Percentiles rank a stretch among this genome's conserved stretches.
These are phyloP conservation scores for Xerocomus potaroensis DNA, from an alignment of 768 basidiomycete genomes.

Conservation along the genomic window DNA sequence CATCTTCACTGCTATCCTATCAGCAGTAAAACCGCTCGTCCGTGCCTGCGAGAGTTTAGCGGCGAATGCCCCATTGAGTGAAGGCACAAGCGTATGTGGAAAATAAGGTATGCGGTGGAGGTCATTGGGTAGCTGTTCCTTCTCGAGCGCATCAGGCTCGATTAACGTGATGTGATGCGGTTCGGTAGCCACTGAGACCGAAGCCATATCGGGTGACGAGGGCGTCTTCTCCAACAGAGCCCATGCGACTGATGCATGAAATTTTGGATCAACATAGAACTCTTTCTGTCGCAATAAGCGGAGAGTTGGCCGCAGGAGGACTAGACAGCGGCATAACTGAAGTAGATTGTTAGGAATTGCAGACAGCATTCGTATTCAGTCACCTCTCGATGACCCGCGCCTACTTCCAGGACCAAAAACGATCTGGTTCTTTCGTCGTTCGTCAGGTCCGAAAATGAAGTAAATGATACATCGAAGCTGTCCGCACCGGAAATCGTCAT, in stretches of 20 bases:
- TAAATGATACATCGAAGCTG: conserved; percentile 74
- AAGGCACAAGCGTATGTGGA: conserved; percentile 42
- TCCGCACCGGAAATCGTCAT: conserved; percentile 6
- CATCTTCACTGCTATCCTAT: conserved; percentile 58
- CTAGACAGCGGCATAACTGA: conserved; percentile 57
- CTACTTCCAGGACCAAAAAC: conserved; percentile 78
- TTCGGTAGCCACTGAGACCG: background rate
- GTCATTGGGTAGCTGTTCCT: conserved; percentile 8
- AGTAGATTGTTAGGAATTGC: conserved; percentile 16
- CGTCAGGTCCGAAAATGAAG: conserved; percentile 60
- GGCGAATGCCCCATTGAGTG: conserved; percentile 49
- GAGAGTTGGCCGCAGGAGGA: conserved; percentile 56
- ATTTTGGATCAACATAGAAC: conserved; percentile 78
- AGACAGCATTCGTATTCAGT: conserved; percentile 8
- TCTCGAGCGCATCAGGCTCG: conserved; percentile 1
- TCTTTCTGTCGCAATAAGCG: conserved; percentile 62
- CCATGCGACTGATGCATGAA: conserved; percentile 91
- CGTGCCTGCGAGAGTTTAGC: conserved; percentile 36
- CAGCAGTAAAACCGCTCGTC: conserved; percentile 49
- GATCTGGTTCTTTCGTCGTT: conserved; percentile 81
- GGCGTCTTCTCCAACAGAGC: conserved; percentile 49
- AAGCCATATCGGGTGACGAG: conserved; percentile 2
- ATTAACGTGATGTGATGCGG: conserved; percentile 1
- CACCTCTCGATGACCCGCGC: conserved; percentile 80
- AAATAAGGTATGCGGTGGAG: conserved; percentile 52